phyloP scores from a whole-genome alignment of 2,329 filamentous ascomycete species.

The Colletotrichum plurivorum region DNA sequence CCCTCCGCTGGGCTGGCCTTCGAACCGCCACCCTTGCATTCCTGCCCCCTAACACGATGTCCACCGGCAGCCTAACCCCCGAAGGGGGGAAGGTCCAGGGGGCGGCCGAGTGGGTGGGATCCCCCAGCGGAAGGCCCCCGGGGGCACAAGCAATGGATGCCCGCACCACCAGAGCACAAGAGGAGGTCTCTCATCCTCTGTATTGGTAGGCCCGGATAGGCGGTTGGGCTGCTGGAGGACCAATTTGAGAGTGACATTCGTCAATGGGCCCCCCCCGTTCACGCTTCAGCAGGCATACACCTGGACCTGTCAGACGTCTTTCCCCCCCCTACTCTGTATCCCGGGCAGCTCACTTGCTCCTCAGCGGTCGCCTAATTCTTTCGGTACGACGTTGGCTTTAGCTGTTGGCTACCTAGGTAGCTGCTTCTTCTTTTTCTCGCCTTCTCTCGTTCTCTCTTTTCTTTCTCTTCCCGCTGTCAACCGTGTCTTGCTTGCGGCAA shows the following conservation, averaged over 20 bases:
- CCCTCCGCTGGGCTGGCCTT: conserved; percentile 9
- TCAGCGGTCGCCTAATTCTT: neutral
- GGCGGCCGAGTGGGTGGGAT: neutral
- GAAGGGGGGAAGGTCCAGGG: conserved; percentile 8
- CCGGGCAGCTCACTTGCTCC: neutral
- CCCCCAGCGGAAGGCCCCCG: neutral
- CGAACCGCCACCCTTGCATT: conserved; percentile 6
- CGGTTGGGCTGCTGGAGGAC: neutral
- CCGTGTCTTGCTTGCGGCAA: conserved; percentile 1
- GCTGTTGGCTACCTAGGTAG: neutral
- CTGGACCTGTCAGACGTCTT: conserved; percentile 1
- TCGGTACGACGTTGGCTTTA: too few species aligned
- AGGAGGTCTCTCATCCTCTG: too few species aligned
- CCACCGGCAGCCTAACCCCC: conserved; percentile 4
- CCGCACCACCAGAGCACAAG: too few species aligned
- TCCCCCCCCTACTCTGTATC: neutral
- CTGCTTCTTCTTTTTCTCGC: neutral
- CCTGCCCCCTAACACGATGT: neutral
- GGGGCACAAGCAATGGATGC: neutral
- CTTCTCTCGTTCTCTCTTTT: neutral
- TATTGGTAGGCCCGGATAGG: too few species aligned
- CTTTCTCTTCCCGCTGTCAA: conserved; percentile 10
- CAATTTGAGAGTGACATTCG: conserved; percentile 28
- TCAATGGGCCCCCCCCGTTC: neutral
- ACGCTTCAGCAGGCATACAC: neutral